Evolutionary conservation across 768 basidiomycete genomes (phyloP), one percentile per base, ranked within the genome.

Genomic region (Leccinum subgranulosum): DNA sequence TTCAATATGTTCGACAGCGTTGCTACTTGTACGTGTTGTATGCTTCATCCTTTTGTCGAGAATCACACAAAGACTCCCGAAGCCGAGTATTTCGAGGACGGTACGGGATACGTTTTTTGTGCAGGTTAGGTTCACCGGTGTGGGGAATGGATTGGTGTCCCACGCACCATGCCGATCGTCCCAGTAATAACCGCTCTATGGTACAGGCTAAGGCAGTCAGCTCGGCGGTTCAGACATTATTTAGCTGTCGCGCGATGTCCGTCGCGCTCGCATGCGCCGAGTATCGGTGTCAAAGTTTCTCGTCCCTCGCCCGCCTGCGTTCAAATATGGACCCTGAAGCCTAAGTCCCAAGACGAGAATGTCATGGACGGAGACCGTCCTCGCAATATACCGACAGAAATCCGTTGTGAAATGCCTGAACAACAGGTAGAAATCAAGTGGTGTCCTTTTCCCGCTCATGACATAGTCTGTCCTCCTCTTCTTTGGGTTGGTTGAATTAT

Each of bases 141-240:
- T 92, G 90, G 86, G 92, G 86, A 3, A 66, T 96, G 34, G 93
- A 95, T 62, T 98, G 95, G 95, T 94, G 94, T 70, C 96, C 97
- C 3, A 84, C 87, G 23, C 80, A 88, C 59, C 72, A 77, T 19
- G 74, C 79, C 34, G 84, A 86, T 50, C 78, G 84, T 39, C 60
- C 74, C 49, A 68, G 90, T 90, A 64, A 63, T 78, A 2, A 6
- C 47, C 12, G 11, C 33, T 19, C 19, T 6, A 17, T 39, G 31
- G 21, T 8, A 11, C 41, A 53, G 51, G 36, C 43, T 53, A 33
- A 45, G 25, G 11, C 17, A 33, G 31, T 34, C 56, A 90, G 88
- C 72, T 41, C 78, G 81, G 39, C 72, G 69, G 31, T 80, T 77
- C 63, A 84, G 78, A 55, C 90, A 96, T 64, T 97, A 93, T 68